A percentile compares a stretch with the other conserved stretches of the same genome.
These are phyloP conservation scores for Phytopythium chamaehyphon DNA, from an alignment of 352 stramenopile genomes.

Conservation along the genomic window DNA sequence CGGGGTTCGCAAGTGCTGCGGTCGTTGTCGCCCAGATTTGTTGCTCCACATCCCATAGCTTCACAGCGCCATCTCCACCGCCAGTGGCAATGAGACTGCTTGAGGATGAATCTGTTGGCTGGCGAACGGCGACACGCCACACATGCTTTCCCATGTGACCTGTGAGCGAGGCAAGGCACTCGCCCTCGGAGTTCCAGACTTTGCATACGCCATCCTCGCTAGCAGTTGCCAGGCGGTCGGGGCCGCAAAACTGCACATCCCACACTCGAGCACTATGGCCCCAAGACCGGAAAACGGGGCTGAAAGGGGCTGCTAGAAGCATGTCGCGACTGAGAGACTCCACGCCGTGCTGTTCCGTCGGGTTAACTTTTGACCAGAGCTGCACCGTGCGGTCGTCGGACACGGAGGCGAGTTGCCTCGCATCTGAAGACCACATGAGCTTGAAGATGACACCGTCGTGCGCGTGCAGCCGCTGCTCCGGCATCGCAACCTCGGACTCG, in stretches of 20 bases:
- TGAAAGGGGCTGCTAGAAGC: constrained; percentile 26
- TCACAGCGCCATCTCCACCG: constrained; percentile 72
- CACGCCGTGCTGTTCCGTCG: not conserved
- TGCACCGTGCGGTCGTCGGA: constrained; percentile 85
- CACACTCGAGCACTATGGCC: constrained; percentile 81
- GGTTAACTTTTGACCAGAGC: constrained; percentile 56
- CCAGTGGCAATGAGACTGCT: constrained; percentile 55
- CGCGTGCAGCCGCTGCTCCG: constrained; percentile 61
- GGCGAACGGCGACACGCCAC: constrained; percentile 67
- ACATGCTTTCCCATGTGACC: constrained; percentile 75
- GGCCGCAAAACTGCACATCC: constrained; percentile 72
- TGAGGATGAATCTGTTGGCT: constrained; percentile 18
- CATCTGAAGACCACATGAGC: constrained; percentile 68
- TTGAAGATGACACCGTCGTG: constrained; percentile 88
- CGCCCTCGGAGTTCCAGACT: constrained; percentile 55
- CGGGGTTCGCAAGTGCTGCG: constrained; percentile 1
- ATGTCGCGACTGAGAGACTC: not conserved
- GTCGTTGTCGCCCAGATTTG: constrained; percentile 46
- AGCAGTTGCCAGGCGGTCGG: constrained; percentile 41
- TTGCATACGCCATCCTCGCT: constrained; percentile 82
- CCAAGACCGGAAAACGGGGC: constrained; percentile 68
- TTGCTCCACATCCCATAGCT: constrained; percentile 68
- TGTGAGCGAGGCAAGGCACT: constrained; percentile 67
- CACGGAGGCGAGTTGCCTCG: constrained; percentile 65
- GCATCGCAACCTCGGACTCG: constrained; percentile 16